Evolutionary conservation across 148 eudicot genomes (phyloP), one percentile per base, ranked within the genome.

Genomic region (Euryodendron excelsum): DNA sequence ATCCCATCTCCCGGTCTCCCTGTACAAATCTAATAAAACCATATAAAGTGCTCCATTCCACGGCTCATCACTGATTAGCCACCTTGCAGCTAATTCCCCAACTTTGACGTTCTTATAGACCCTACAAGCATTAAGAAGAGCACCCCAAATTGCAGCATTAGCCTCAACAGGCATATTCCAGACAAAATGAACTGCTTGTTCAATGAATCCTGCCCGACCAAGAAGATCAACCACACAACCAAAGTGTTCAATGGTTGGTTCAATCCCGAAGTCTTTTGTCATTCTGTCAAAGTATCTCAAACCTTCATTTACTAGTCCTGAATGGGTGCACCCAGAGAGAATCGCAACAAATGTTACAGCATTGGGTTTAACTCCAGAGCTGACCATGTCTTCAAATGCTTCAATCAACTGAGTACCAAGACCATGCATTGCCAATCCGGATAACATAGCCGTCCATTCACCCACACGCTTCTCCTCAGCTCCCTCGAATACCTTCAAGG

Each of bases 371-470:
- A 69, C 73, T 27, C 73, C 73, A 27, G 56, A 25, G 4, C 56
- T 27, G 21, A 69, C 28, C 55, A 69, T 69, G 10, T 44, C 73
- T 69, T 69, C 55, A 45, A 69, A 69, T 69, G 73, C 73, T 69
- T 69, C 55, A 69, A 69, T 25, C n/a, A 69, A 3, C 45, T 45
- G 33, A 45, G 21, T 25, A 33, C 73, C 56, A 27, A 69, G 73
- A 69, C 73, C 73, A 25, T 69, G 73, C 56, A 45, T 44, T 4
- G 73, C 73, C 28, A 69, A 69, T 33, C 73, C 73, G 18, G 56
- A 69, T 69, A 69, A 69, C 73, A 69, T 45, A 69, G 73, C 73
- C 1, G 73, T 69, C 73, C 73, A 69, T 45, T 69, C 73, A 14
- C 73, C 73, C 31, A 45, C 73, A 5, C 17, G 33, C 73, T 69